Percentiles rank a stretch among this genome's conserved stretches.
phyloP scores from a whole-genome alignment of 805 yeast species.

The Candida khao-thaluensis region DNA sequence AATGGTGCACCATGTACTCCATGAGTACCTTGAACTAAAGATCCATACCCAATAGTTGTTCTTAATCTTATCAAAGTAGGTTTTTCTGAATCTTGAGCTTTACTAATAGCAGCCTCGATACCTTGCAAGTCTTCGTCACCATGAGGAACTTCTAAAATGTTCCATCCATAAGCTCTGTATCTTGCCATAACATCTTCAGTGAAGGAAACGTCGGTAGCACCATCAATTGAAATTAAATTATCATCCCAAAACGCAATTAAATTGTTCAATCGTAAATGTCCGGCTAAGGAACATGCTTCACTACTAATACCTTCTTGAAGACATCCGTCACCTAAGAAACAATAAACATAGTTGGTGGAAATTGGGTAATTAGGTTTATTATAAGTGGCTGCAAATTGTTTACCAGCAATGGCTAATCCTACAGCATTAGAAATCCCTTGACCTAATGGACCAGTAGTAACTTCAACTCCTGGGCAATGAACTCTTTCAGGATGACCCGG shows the following conservation, averaged over 20 bases:
- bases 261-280: constrained; percentile 90
- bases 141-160: constrained; percentile 68
- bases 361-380: constrained; percentile 80
- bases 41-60: constrained; percentile 95
- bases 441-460: constrained; percentile 98
- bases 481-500: constrained; percentile 95
- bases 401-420: constrained; percentile 94
- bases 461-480: constrained; percentile 90
- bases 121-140: constrained; percentile 79
- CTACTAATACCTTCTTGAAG: constrained; percentile 96
- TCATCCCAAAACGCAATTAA: constrained; percentile 95
- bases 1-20: constrained; percentile 96
- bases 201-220: constrained; percentile 84
- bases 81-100: constrained; percentile 74
- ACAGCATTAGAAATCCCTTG: constrained; percentile 97
- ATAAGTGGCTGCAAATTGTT: constrained; percentile 86
- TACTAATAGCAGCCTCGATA: constrained; percentile 69
- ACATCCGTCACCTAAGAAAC: constrained; percentile 95
- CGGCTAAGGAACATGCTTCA: constrained; percentile 93
- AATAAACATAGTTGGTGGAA: constrained; percentile 73
- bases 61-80: constrained; percentile 87
- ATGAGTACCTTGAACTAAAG: constrained; percentile 78
- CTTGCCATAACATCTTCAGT: constrained; percentile 87
- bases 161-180: constrained; percentile 94
- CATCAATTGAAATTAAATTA: constrained; percentile 95